Conservation (phyloP, 129 eudicot species). For the Escallonia herrerae region DNA sequence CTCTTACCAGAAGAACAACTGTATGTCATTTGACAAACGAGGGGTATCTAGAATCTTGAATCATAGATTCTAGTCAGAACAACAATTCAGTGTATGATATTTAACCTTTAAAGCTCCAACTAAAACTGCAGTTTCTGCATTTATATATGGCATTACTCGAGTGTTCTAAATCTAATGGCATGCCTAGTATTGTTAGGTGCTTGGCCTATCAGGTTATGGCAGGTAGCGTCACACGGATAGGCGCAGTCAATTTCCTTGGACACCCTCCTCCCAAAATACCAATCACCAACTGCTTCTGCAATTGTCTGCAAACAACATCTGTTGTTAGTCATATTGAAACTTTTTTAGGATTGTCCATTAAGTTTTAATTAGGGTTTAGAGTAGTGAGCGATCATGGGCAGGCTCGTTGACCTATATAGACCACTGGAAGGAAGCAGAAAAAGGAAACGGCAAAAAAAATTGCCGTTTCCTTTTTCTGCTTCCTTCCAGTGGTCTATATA, state of each 20-base stretch:
- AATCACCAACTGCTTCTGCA: constrained; percentile 89
- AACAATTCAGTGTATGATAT: not conserved
- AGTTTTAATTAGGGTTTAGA: too few relatives aligned
- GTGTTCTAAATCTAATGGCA: not conserved
- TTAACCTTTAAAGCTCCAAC: not conserved
- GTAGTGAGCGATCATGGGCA: too few relatives aligned
- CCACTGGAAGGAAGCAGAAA: not conserved
- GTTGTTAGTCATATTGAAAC: constrained; percentile 2
- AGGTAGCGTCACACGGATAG: constrained; percentile 78
- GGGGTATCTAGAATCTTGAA: not conserved
- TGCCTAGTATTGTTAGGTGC: not conserved
- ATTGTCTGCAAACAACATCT: constrained; percentile 51
- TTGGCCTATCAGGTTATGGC: constrained; percentile 57
- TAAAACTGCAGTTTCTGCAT: not conserved
- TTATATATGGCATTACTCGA: not conserved
- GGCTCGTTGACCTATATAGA: too few relatives aligned
- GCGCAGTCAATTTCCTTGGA: constrained; percentile 68
- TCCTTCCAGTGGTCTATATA: not conserved
- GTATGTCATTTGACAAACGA: not conserved
- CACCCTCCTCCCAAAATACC: constrained; percentile 73
- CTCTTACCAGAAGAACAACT: not conserved
- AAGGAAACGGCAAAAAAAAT: too few relatives aligned
- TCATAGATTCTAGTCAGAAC: not conserved
- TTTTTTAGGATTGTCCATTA: too few relatives aligned
- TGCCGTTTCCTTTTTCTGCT: not conserved